Conservation (phyloP, 176 grass and related monocot species). For the Pharus latifolius region DNA sequence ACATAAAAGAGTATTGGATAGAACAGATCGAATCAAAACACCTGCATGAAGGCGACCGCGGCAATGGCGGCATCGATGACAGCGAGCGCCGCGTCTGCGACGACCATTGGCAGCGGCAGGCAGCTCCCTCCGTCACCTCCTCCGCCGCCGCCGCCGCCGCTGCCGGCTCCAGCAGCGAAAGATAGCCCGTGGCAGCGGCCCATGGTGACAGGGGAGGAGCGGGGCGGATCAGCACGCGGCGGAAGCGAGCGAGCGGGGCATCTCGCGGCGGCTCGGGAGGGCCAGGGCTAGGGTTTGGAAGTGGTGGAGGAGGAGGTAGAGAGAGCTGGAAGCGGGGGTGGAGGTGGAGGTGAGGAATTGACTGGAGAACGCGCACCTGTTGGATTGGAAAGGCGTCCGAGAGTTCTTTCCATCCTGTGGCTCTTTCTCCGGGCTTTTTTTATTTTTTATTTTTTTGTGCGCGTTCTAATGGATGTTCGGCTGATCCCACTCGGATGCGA, state of each 20-base stretch:
- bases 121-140: constrained; percentile 23
- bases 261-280: constrained; percentile 3
- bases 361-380: constrained; percentile 39
- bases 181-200: too few relatives aligned
- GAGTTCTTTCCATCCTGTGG: background rate
- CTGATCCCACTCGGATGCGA: background rate
- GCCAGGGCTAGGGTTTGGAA: constrained; percentile 26
- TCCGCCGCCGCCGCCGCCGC: background rate
- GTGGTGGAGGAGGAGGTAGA: background rate
- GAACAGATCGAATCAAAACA: constrained; percentile 33
- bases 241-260: constrained; percentile 1
- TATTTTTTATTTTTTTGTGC: too few relatives aligned
- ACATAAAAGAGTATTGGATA: background rate
- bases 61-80: constrained; percentile 51
- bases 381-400: constrained; percentile 31
- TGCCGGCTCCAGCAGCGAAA: too few relatives aligned
- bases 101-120: constrained; percentile 49
- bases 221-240: constrained; percentile 6
- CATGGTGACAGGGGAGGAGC: constrained; percentile 27
- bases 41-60: constrained; percentile 69
- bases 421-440: background rate
- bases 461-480: background rate
- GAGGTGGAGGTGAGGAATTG: constrained; percentile 3
- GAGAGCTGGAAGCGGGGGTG: background rate
- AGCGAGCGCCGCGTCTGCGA: constrained; percentile 44